Evolutionary conservation across 257 asterid genomes (phyloP), one percentile per base, ranked within the genome.

Genomic region (Plantago ovata): DNA sequence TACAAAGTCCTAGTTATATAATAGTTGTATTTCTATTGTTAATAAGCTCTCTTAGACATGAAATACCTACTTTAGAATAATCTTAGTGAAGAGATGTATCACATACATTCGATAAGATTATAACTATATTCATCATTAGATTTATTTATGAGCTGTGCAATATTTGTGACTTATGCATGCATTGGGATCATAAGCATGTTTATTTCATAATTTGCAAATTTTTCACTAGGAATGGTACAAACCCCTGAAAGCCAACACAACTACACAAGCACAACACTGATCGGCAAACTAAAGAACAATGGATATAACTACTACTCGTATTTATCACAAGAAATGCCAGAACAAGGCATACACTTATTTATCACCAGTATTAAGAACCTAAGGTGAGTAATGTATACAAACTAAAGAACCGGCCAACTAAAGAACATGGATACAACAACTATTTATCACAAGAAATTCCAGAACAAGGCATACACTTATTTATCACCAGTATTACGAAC

Each of bases 11-110:
- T 66, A 76, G 83, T 58, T 38, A 62, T 3, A 72, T 60, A 70
- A 70, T 68, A 72, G 77, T 56, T 62, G 53, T 63, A 63, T 65
- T 66, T 66, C 67, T 53, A 53, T 79, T 66, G 79, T 73, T 65
- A 82, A 86, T 75, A 76, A 80, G 69, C 65, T 72, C 69, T 68
- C 58, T 62, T 63, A 73, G 81, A 79, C 77, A 15, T 61, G 65
- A 52, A 57, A 61, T 66, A 74, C 74, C 70, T 66, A 76, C 45
- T 66, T 59, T 78, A 82, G 85, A 80, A 42, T 60, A 58, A 47
- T 40, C 56, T 24, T 70, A 73, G 75, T 59, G 72, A 72, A 71
- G 72, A 53, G 39, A 53, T 38, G 45, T 75, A 80, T 74, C 75
- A 58, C 32, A 70, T 45, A 65, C 66, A 59, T 55, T 50, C 38